Evolutionary conservation across 495 filamentous ascomycete genomes (phyloP).

Genomic region (Neurospora sp.): DNA sequence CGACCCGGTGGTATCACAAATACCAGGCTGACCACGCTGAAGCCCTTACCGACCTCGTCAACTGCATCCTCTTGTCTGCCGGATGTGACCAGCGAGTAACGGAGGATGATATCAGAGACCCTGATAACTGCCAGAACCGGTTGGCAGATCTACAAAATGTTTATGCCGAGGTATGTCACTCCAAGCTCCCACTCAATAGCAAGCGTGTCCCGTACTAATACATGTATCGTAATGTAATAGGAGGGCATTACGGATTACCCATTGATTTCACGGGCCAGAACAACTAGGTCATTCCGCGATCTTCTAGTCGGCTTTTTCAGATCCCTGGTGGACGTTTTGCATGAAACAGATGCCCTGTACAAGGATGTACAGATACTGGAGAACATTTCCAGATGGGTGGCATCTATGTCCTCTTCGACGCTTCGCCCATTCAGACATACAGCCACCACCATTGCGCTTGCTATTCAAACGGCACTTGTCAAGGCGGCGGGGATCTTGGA

Average conservation of each 20-base stretch:
- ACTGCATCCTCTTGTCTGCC: constrained; percentile 74
- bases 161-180: constrained; percentile 52
- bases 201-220: not conserved
- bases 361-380: constrained; percentile 65
- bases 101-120: constrained; percentile 71
- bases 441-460: constrained; percentile 67
- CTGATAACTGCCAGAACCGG: constrained; percentile 61
- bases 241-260: constrained; percentile 83
- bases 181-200: not conserved
- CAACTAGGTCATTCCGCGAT: constrained; percentile 60
- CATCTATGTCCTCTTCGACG: constrained; percentile 70
- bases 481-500: constrained; percentile 63
- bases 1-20: constrained; percentile 64
- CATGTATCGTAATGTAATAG: constrained; percentile 29
- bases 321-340: constrained; percentile 60
- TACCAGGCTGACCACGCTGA: constrained; percentile 58
- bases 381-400: constrained; percentile 77
- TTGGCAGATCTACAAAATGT: constrained; percentile 72
- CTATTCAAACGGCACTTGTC: constrained; percentile 61
- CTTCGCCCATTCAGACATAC: constrained; percentile 90
- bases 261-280: constrained; percentile 71
- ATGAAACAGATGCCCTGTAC: constrained; percentile 67
- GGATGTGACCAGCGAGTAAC: constrained; percentile 69
- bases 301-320: constrained; percentile 69
- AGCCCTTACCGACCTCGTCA: constrained; percentile 75